Conservation (phyloP, 176 grass and related monocot genomes). For the Musa troglodytarum region DNA sequence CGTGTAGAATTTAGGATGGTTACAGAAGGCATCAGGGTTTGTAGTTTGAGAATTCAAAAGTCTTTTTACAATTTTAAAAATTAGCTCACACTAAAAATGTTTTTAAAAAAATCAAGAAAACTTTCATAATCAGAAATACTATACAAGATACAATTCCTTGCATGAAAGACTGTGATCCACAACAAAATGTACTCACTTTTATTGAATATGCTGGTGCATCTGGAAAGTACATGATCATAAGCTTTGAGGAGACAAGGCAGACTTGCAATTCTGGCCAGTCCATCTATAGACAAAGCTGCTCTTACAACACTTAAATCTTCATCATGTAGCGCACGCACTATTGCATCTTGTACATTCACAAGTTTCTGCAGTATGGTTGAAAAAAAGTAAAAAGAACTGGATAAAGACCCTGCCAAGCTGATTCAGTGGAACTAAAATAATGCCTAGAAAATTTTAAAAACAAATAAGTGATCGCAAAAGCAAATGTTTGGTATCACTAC, state of each 20-base stretch:
- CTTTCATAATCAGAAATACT: background rate
- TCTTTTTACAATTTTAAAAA: too few relatives aligned
- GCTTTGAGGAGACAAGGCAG: conserved; percentile 50
- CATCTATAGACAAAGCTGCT: conserved; percentile 86
- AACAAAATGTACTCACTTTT: conserved; percentile 47
- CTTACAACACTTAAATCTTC: conserved; percentile 85
- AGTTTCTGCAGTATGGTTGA: conserved; percentile 40
- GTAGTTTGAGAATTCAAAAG: too few relatives aligned
- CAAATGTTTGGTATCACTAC: background rate
- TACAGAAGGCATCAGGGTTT: too few relatives aligned
- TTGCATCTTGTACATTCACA: conserved; percentile 60
- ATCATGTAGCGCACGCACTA: conserved; percentile 62
- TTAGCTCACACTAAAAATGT: background rate
- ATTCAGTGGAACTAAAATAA: background rate
- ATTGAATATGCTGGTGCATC: conserved; percentile 48
- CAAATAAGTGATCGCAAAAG: background rate
- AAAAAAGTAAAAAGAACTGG: conserved; percentile 22
- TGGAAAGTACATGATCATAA: conserved; percentile 49
- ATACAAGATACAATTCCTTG: background rate
- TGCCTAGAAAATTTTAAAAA: background rate
- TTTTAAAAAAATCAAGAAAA: background rate
- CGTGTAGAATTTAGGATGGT: too few relatives aligned
- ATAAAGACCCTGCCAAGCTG: background rate
- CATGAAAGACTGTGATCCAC: conserved; percentile 9
- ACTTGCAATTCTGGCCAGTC: conserved; percentile 43